Evolutionary conservation across 768 basidiomycete genomes (phyloP).

Genomic region (Termitomyces sp.): DNA sequence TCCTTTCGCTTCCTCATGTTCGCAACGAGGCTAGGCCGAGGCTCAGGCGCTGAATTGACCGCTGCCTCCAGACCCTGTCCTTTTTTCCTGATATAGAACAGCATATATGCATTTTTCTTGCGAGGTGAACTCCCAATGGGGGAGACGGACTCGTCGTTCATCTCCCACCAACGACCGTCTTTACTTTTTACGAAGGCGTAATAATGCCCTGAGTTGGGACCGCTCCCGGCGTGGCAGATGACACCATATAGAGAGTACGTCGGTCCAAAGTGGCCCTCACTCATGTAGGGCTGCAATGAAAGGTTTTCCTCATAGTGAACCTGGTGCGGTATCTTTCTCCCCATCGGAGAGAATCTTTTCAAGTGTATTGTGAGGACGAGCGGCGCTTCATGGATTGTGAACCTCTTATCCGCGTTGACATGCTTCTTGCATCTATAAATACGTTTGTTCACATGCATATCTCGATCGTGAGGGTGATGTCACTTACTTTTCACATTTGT

Average conservation of each 20-base stretch:
- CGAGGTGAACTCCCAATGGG: slow-evolving; percentile 39
- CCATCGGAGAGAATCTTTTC: slow-evolving; percentile 90
- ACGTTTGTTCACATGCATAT: not conserved
- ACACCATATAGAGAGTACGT: slow-evolving; percentile 87
- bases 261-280: slow-evolving; percentile 71
- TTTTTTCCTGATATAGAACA: slow-evolving; percentile 86
- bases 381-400: slow-evolving; percentile 87
- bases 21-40: slow-evolving; percentile 36
- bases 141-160: slow-evolving; percentile 86
- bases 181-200: slow-evolving; percentile 77
- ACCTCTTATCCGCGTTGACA: slow-evolving; percentile 87
- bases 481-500: slow-evolving; percentile 96
- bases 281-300: slow-evolving; percentile 77
- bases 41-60: slow-evolving; percentile 35
- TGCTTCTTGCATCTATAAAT: slow-evolving; percentile 79
- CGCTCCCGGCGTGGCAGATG: slow-evolving; percentile 88
- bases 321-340: slow-evolving; percentile 77
- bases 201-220: slow-evolving; percentile 96
- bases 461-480: not conserved
- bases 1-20: slow-evolving; percentile 47
- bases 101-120: slow-evolving; percentile 84
- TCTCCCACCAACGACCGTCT: slow-evolving; percentile 79
- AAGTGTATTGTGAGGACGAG: slow-evolving; percentile 87
- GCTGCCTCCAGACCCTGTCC: slow-evolving; percentile 72
- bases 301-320: slow-evolving; percentile 80